Evolutionary conservation across 2,329 filamentous ascomycete species (phyloP).

Genomic region (Polytolypa hystricis): DNA sequence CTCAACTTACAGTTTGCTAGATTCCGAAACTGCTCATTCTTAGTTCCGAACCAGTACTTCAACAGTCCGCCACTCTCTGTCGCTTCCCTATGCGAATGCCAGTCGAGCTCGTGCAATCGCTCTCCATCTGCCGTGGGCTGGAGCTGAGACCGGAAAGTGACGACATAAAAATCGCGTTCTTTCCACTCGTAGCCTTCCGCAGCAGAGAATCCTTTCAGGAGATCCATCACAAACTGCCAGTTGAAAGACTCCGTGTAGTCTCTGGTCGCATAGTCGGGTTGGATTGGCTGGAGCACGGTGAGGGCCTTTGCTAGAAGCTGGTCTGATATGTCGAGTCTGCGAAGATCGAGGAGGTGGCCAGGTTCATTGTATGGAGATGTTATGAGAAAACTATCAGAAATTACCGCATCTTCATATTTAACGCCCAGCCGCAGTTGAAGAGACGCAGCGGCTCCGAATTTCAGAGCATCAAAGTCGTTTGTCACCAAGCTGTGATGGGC

Average conservation of each 20-base stretch:
- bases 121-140: constrained; percentile 55
- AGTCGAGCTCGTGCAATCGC: constrained; percentile 62
- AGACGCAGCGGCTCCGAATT: constrained; percentile 25
- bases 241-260: constrained; percentile 68
- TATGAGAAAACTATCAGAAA: constrained; percentile 37
- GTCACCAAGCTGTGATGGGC: constrained; percentile 23
- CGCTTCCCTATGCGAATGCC: constrained; percentile 69
- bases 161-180: constrained; percentile 63
- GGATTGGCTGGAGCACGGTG: constrained; percentile 49
- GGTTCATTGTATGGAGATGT: constrained; percentile 65
- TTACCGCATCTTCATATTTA: constrained; percentile 9
- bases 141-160: constrained; percentile 69
- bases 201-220: constrained; percentile 43
- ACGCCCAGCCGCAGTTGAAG: constrained; percentile 18
- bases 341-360: constrained; percentile 62
- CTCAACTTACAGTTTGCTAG: constrained; percentile 60
- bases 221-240: constrained; percentile 53
- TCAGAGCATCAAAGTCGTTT: constrained; percentile 22
- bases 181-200: constrained; percentile 46
- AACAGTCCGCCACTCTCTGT: constrained; percentile 67
- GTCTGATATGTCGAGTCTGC: constrained; percentile 53
- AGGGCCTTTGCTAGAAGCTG: constrained; percentile 63
- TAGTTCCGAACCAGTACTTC: constrained; percentile 86
- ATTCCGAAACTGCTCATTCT: constrained; percentile 60
- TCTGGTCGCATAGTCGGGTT: constrained; percentile 64